Evolutionary conservation across 306 rosid genomes (phyloP).

Genomic region (Pyrus bretschneideri): DNA sequence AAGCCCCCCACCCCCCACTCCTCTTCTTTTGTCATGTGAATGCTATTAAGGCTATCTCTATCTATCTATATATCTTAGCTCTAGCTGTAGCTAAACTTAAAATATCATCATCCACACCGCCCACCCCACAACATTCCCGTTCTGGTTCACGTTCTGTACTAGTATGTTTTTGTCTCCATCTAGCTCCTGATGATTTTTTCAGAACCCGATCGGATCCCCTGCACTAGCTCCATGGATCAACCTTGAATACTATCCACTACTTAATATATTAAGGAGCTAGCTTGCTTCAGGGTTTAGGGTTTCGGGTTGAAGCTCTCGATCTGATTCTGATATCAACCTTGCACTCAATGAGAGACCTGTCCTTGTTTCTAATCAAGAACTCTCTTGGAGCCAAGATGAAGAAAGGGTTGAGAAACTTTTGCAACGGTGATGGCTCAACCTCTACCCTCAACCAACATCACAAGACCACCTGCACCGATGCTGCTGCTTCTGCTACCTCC

Average conservation of each 20-base stretch:
- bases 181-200: not conserved
- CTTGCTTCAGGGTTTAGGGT: too few species aligned
- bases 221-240: not conserved
- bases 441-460: constrained; percentile 62
- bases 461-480: not conserved
- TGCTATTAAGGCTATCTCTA: constrained; percentile 9
- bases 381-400: constrained; percentile 68
- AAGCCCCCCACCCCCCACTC: not conserved
- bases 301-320: too few species aligned
- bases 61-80: not conserved
- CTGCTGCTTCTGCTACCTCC: not conserved
- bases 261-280: not conserved
- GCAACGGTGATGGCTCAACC: constrained; percentile 57
- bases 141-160: not conserved
- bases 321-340: not conserved
- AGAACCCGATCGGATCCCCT: not conserved
- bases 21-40: constrained; percentile 32
- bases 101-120: constrained; percentile 30
- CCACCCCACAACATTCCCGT: constrained; percentile 29
- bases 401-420: constrained; percentile 66
- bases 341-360: constrained; percentile 41
- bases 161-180: not conserved
- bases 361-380: constrained; percentile 71
- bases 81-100: too few species aligned
- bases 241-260: too few species aligned